Base-by-base conservation (phyloP, 2,329 filamentous ascomycete species). In the Fusarium stilboides region DNA sequence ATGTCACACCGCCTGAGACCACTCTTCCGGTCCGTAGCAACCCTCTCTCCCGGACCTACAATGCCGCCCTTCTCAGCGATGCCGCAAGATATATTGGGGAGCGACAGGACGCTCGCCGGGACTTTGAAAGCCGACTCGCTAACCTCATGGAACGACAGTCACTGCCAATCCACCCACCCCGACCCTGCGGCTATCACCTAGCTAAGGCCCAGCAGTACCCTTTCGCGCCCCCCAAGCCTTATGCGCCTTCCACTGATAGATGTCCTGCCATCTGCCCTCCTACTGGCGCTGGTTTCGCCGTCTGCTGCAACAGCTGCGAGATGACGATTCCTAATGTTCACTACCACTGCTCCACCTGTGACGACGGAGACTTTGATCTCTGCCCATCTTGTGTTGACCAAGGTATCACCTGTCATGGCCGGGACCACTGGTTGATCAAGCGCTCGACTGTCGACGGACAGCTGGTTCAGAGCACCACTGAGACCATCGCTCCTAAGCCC, bases 301-400 rank as follows among this genome's bases (percentile, higher is more conserved):
- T 99, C 44, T 97, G 93, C 84, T 99, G 96, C 88, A 98, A 99
- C 83, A 87, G 89, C 78, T 99, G 96, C 80, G 91, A 94, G 71
- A 85, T 84, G 65, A 88, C 90, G 42, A 94, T 98, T 75, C 88
- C 91, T 28, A 90, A 94, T 73, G 88, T 89, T 52, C 95, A 99
- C 81, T 99, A 93, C 80, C 96, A 99, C 82, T 99, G 97, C 85
- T 92, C 92, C 70, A 93, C 92, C 60, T 99, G 96, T 77, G 94
- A 98, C 69, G 89, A 92, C 59, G 96, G 95, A 40, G 96, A 99
- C 79, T 99, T 94, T 75, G 96, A 99, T 77, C 88, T 99, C 31
- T 99, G 97, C 85, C 87, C 90, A 69, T 80, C 84, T 8, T 99
- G 96, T 75, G 89, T 98, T 47, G 87, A 90, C 50, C 83, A 85